Evolutionary conservation across 2,329 filamentous ascomycete species (phyloP).

Genomic region (Ambrosiella xylebori): DNA sequence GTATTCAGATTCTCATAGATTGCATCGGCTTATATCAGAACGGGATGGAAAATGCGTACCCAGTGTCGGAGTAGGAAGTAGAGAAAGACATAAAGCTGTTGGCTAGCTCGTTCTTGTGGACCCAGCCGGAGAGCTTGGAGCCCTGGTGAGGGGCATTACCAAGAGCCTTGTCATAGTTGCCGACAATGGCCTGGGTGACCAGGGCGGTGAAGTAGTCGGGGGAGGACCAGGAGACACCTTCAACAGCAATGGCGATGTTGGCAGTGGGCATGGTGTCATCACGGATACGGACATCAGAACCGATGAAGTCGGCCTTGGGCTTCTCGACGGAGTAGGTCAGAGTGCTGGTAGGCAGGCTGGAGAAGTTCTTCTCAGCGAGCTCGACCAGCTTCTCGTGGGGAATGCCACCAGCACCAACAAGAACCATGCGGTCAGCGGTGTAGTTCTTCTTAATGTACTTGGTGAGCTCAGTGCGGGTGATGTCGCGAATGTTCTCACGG

Average conservation of each 20-base stretch:
- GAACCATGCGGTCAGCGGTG: slow-evolving; percentile 97
- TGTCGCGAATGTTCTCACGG: slow-evolving; percentile 94
- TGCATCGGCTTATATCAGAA: background rate
- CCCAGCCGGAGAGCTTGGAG: slow-evolving; percentile 90
- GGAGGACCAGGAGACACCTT: slow-evolving; percentile 99
- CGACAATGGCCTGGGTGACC: slow-evolving; percentile 94
- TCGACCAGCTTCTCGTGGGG: slow-evolving; percentile 88
- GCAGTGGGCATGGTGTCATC: slow-evolving; percentile 93
- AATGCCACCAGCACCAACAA: slow-evolving; percentile 86
- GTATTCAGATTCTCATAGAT: background rate
- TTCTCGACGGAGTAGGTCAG: slow-evolving; percentile 64
- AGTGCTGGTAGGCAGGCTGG: slow-evolving; percentile 56
- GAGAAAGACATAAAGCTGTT: slow-evolving; percentile 99
- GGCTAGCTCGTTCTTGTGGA: slow-evolving; percentile 87
- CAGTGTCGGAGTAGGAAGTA: slow-evolving; percentile 97
- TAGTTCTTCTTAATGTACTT: slow-evolving; percentile 99
- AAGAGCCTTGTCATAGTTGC: slow-evolving; percentile 99
- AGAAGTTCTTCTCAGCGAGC: slow-evolving; percentile 92
- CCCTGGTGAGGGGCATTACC: slow-evolving; percentile 94
- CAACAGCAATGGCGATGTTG: slow-evolving; percentile 95
- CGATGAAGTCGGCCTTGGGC: slow-evolving; percentile 84
- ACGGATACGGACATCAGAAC: slow-evolving; percentile 86
- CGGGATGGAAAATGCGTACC: slow-evolving; percentile 39
- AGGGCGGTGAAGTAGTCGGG: slow-evolving; percentile 98
- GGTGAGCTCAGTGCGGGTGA: slow-evolving; percentile 74